Evolutionary conservation across 1,139 yeast genomes (phyloP), one percentile per base, ranked within the genome.

Genomic region (Debaryomyces subglobosus): DNA sequence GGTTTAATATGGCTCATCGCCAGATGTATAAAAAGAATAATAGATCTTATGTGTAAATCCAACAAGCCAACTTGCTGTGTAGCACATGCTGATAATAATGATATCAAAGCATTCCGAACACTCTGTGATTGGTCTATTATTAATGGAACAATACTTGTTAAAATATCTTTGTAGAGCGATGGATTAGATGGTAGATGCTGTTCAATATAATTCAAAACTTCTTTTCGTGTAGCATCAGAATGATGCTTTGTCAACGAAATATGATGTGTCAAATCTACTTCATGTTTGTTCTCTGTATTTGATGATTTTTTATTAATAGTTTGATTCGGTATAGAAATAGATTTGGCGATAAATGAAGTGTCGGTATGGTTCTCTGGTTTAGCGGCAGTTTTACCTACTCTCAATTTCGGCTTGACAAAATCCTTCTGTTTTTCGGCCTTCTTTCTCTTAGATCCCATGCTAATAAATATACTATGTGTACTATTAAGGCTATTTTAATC

Each of bases 1-100:
- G 92, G 85, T 34, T 79, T 80, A 40, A 94, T 86, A 62, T 94
- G 97, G 15, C 98, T 89, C 98, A 94, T 94, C 12, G 97, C 96
- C 47, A 95, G 86, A 59, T 88, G 88, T n/a, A 92, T 77, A 62
- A 88, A 92, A 29, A 94, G 72, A 30, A 88, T 78, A 3, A 92
- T 67, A 5, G 85, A 71, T 27, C 84, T 74, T 44, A 86, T 76
- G 66, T 92, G 95, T 20, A 91, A 72, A 50, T 79, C 82, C 50
- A 88, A 69, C n/a, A 84, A 70, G 6, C 82, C 82, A 0, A 79
- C 77, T 53, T 84, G 86, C 18, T 69, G 68, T 13, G 64, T 60
- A 1, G 82, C 80, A 36, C 86, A 72, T 3, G 78, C 73, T 15
- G 72, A 68, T 29, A 89, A 68, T 33, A 90, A 68, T 0, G 75